Base-by-base conservation (phyloP, 1,139 yeast species). In the Candida sp. region DNA sequence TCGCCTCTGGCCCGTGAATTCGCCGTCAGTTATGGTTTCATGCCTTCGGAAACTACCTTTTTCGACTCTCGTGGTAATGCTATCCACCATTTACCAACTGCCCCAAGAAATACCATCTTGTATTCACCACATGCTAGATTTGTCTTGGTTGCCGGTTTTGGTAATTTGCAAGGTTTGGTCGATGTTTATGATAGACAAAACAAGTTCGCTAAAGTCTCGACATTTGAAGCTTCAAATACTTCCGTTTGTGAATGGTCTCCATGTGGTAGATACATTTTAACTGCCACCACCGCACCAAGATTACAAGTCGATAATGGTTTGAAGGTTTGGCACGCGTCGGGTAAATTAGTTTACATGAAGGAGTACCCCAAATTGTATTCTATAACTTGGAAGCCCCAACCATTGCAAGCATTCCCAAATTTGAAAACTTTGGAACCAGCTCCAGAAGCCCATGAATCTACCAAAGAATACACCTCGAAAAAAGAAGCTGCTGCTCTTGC, bases 201-300 rank as follows among this genome's bases (percentile, higher is more conserved):
- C 61, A 87, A 87, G 64, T 93, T 90, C 63, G 68, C 76, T 47
- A 87, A 88, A 64, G 79, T 93, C 43, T 75, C 90, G 15, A 78
- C 89, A 32, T 87, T 93, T 60, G 90, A 88, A 61, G 99, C 98
- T 4, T 71, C 97, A 39, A 95, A 95, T 68, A 90, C 98, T 9
- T 86, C 96, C 25, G 95, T 86, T 39, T 91, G 97, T 64, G 90
- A 87, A 63, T 95, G 99, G 99, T 84, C 96, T 4, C 99, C 99
- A n/a, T 96, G 95, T 68, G 98, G 99, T 34, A 81, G 95, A 58
- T 89, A 78, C 60, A 83, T 95, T 47, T 71, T 95, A 62, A 91
- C 98, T 19, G 99, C 99, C 22, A 95, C 99, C 5, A 93, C 99
- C 0, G 83, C 97, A 21, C 99, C 99, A 49, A 79, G 99, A 58